Base-by-base conservation (phyloP, 768 basidiomycete species). In the Sarcomyxa edulis region DNA sequence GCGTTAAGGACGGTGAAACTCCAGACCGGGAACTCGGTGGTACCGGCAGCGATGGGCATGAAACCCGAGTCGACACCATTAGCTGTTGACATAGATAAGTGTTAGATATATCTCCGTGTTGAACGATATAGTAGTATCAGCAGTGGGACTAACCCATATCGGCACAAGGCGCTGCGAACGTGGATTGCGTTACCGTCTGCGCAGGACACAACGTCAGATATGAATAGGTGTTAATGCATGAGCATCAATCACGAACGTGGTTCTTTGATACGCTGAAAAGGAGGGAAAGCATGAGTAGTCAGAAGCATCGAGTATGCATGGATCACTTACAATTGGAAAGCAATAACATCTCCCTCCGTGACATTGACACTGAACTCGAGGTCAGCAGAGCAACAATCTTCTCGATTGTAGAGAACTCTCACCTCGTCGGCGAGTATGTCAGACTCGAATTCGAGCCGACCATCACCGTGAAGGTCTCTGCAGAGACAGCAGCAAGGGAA, bases 131-230 rank as follows among this genome's bases (percentile, higher is more conserved):
- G 64, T 67, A 41, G 24, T 27, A 35, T 14, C 27, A 27, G 39
- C 3, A 14, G 25, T 28, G 19, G n/a, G n/a, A n/a, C 7, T n/a
- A 33, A 24, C 20, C n/a, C 12, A 15, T 21, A 12, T 30, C 12
- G 7, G 11, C 16, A 54, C 72, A 74, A 22, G 72, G 72, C 28
- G 40, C 40, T 15, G 58, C 52, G 48, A 74, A 73, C 7, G 69
- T 64, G 24, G 69, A 72, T 52, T 72, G 66, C 26, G 68, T 68
- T 42, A 65, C 62, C 18, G 66, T 66, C 65, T 72, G 37, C 9
- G 10, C 9, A 42, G 34, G 7, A 23, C n/a, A 18, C 36, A 7
- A 37, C 35, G 7, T 15, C 22, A 32, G 12, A 15, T 16, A 19
- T 20, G 3, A 18, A 20, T 31, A 6, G 23, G 21, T 38, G 14